Evolutionary conservation across 2,329 filamentous ascomycete genomes (phyloP).

Genomic region (Calonectria crousiana): DNA sequence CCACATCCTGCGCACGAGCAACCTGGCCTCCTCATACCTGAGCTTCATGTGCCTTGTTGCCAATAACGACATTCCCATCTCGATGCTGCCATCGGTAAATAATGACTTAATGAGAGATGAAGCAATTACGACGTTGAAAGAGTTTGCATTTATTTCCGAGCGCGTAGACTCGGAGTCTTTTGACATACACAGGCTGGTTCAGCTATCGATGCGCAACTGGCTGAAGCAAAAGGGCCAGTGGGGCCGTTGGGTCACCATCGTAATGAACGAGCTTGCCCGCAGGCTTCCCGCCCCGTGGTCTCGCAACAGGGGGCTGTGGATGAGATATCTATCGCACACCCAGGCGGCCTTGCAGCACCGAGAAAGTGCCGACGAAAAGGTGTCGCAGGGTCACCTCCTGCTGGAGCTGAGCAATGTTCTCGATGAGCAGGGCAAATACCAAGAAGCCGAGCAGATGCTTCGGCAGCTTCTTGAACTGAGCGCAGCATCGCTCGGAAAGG

Average conservation of each 20-base stretch:
- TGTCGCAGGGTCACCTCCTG: neutral
- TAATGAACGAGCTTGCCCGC: slow-evolving; percentile 25
- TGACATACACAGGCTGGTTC: slow-evolving; percentile 50
- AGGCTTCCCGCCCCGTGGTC: slow-evolving; percentile 31
- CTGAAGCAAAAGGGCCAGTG: slow-evolving; percentile 31
- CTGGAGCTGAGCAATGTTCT: neutral
- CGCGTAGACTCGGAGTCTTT: slow-evolving; percentile 15
- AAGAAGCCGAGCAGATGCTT: neutral
- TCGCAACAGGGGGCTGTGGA: slow-evolving; percentile 39
- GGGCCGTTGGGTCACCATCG: slow-evolving; percentile 4
- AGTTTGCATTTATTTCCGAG: slow-evolving; percentile 48
- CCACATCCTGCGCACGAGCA: slow-evolving; percentile 41
- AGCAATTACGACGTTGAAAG: slow-evolving; percentile 42
- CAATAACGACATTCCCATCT: slow-evolving; percentile 45
- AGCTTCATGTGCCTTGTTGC: slow-evolving; percentile 47
- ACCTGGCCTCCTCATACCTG: slow-evolving; percentile 45
- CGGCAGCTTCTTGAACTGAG: neutral
- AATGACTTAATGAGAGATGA: slow-evolving; percentile 32
- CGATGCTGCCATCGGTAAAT: slow-evolving; percentile 37
- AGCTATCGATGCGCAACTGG: slow-evolving; percentile 46
- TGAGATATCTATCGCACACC: slow-evolving; percentile 41
- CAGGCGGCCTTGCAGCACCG: neutral
- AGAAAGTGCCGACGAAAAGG: neutral
- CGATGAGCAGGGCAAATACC: neutral
- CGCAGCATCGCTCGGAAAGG: neutral